phyloP scores from a whole-genome alignment of 2,329 filamentous ascomycete genomes.

The Sarocladium brachiariae region DNA sequence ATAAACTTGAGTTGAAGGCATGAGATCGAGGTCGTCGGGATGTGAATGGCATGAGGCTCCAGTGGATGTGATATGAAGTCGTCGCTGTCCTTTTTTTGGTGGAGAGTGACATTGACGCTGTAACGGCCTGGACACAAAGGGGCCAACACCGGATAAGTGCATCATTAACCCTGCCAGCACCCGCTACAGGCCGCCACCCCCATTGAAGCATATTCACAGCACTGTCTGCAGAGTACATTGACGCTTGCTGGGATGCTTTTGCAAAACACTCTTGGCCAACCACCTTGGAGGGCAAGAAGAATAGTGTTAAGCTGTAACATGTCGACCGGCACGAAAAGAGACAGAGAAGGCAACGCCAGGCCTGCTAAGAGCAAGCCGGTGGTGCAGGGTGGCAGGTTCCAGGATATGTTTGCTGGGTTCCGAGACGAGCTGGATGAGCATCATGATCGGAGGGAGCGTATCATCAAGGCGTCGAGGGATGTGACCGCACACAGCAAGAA shows the following conservation, averaged over 20 bases:
- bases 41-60: too few species aligned
- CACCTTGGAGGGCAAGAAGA: too few species aligned
- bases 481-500: slow-evolving; percentile 95
- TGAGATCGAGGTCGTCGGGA: too few species aligned
- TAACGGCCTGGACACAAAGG: neutral
- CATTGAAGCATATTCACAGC: slow-evolving; percentile 3
- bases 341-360: slow-evolving; percentile 42
- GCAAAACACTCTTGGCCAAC: too few species aligned
- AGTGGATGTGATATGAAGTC: slow-evolving; percentile 5
- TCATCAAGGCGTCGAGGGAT: slow-evolving; percentile 87
- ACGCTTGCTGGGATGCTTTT: too few species aligned
- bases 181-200: neutral
- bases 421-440: slow-evolving; percentile 87
- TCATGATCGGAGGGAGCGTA: slow-evolving; percentile 82
- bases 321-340: slow-evolving; percentile 44
- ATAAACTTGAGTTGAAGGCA: too few species aligned
- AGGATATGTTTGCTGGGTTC: slow-evolving; percentile 78
- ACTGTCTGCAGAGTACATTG: too few species aligned
- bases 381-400: slow-evolving; percentile 39
- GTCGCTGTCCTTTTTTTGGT: slow-evolving; percentile 5
- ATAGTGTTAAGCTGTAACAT: too few species aligned
- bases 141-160: slow-evolving; percentile 3
- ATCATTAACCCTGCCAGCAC: neutral
- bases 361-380: slow-evolving; percentile 18
- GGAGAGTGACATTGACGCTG: slow-evolving; percentile 1